phyloP scores from a whole-genome alignment of 768 basidiomycete genomes.

The Udeniomyces megalosporus region DNA sequence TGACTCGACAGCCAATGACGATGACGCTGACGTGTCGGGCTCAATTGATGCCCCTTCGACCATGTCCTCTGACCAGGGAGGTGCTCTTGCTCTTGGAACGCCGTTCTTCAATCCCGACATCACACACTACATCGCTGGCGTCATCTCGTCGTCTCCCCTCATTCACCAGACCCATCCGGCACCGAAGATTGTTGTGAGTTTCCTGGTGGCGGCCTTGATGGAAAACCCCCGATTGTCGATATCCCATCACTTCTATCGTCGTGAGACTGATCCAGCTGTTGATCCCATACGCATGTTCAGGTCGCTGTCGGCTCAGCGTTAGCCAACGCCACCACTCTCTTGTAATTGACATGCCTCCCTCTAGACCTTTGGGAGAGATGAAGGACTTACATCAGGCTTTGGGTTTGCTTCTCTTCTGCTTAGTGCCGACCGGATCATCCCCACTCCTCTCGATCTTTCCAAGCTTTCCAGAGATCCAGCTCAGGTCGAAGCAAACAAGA shows the following conservation, averaged over 20 bases:
- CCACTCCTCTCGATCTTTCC: neutral
- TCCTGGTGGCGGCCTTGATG: no score
- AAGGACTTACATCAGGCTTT: neutral
- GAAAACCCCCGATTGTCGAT: no score
- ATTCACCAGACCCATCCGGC: constrained; percentile 48
- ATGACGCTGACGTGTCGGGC: no score
- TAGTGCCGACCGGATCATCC: neutral
- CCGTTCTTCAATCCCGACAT: neutral
- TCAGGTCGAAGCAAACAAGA: constrained; percentile 1
- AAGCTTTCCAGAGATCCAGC: neutral
- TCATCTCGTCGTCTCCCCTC: constrained; percentile 53
- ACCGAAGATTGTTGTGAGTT: neutral
- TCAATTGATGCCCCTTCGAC: neutral
- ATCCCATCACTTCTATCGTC: no score
- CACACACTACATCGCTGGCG: constrained; percentile 39
- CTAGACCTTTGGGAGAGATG: neutral
- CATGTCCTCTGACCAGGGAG: constrained; percentile 1
- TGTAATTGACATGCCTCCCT: neutral
- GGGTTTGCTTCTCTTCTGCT: neutral
- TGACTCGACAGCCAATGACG: neutral
- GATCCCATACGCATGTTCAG: neutral
- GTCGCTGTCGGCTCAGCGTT: neutral
- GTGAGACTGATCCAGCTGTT: neutral
- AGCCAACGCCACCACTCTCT: neutral
- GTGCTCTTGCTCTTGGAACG: constrained; percentile 3